Percentiles rank a stretch among this genome's conserved stretches.
Conservation (phyloP, 1,284 basidiomycete species). For the Sparassis latifolia region DNA sequence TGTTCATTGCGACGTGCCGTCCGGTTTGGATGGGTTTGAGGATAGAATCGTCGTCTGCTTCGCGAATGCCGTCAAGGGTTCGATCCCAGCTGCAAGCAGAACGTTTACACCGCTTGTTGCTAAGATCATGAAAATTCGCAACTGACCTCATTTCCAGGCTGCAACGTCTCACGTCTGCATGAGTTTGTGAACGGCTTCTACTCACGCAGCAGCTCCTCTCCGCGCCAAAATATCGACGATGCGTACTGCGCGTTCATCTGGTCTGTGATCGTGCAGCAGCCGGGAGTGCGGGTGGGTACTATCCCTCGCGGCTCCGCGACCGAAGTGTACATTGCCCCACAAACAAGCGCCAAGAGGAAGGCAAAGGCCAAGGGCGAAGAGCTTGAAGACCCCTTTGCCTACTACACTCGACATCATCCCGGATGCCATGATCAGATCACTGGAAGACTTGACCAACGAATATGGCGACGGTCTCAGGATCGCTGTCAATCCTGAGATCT, state of each 20-base stretch:
- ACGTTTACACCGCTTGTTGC: not conserved
- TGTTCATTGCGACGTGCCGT: slow-evolving; percentile 11
- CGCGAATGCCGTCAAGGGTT: slow-evolving; percentile 23
- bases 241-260: slow-evolving; percentile 76
- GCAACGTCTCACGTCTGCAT: slow-evolving; percentile 58
- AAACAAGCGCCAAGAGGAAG: slow-evolving; percentile 57
- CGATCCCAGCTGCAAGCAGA: slow-evolving; percentile 22
- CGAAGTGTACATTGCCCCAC: slow-evolving; percentile 72
- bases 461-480: slow-evolving; percentile 65
- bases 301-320: slow-evolving; percentile 48
- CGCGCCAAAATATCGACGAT: slow-evolving; percentile 61
- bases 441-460: slow-evolving; percentile 47
- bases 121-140: too few species aligned
- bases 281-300: slow-evolving; percentile 64
- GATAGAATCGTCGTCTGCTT: not conserved
- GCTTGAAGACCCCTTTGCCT: slow-evolving; percentile 31
- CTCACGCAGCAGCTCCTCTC: slow-evolving; percentile 29
- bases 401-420: slow-evolving; percentile 43
- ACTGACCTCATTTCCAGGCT: slow-evolving; percentile 39
- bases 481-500: slow-evolving; percentile 66
- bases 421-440: slow-evolving; percentile 42
- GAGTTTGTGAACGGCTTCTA: slow-evolving; percentile 68
- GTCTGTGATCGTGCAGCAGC: slow-evolving; percentile 67
- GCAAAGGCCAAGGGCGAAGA: slow-evolving; percentile 50
- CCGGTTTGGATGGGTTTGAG: slow-evolving; percentile 3